Conservation (phyloP, 2,329 filamentous ascomycete genomes). For the Fusarium burgessii region DNA sequence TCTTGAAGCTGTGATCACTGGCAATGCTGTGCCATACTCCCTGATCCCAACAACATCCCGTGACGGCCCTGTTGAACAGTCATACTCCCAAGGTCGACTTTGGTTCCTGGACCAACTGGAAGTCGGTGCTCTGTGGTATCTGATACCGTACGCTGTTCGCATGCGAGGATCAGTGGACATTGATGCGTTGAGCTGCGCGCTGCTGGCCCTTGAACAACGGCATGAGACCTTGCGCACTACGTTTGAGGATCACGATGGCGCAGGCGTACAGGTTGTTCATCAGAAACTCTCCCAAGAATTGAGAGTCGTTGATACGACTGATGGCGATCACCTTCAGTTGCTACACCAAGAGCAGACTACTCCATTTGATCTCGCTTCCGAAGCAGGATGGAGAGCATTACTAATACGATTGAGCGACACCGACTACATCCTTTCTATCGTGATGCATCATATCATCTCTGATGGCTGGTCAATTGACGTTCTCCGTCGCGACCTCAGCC, state of each 20-base stretch:
- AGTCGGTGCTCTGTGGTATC: slow-evolving; percentile 3
- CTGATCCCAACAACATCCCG: not conserved
- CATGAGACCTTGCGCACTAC: slow-evolving; percentile 1
- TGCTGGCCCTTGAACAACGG: not conserved
- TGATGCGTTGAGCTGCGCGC: not conserved
- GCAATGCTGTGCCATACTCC: not conserved
- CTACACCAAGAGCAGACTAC: not conserved
- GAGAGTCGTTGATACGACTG: slow-evolving; percentile 70
- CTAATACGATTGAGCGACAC: slow-evolving; percentile 22
- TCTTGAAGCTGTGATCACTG: not conserved
- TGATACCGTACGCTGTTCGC: not conserved
- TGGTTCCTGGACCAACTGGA: slow-evolving; percentile 26
- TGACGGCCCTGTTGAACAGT: slow-evolving; percentile 3
- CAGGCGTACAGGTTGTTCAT: not conserved
- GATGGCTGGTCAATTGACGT: slow-evolving; percentile 49
- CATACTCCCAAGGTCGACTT: slow-evolving; percentile 5
- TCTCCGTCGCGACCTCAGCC: slow-evolving; percentile 34
- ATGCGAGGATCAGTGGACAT: not conserved
- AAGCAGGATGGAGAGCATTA: not conserved
- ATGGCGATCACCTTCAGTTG: fast-evolving
- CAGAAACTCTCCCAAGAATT: slow-evolving; percentile 3
- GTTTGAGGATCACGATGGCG: not conserved
- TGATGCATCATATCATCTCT: slow-evolving; percentile 48
- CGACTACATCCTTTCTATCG: slow-evolving; percentile 42
- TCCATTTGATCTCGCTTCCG: not conserved